A percentile compares a stretch with the other conserved stretches of the same genome.
Evolutionary conservation across 192 early-diverging fungal species (phyloP).

Genomic region (Dissophora ornata): DNA sequence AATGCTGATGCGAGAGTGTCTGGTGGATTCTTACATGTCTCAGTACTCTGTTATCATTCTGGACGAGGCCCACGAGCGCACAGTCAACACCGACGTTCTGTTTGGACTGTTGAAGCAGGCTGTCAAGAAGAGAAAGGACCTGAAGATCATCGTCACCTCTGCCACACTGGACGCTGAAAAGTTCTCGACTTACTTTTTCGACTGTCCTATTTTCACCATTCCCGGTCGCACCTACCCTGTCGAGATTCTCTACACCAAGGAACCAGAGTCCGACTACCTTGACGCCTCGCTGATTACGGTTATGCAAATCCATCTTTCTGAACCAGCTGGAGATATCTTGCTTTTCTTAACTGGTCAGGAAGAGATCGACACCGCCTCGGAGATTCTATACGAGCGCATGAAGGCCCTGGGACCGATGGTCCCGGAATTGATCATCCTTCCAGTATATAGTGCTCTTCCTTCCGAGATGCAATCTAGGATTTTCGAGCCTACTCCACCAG

Average conservation of each 20-base stretch:
- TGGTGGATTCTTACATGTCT: slow-evolving; percentile 83
- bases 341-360: slow-evolving; percentile 98
- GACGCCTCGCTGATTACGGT: slow-evolving; percentile 93
- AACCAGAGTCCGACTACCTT: slow-evolving; percentile 94
- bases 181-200: slow-evolving; percentile 89
- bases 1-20: slow-evolving; percentile 92
- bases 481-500: slow-evolving; percentile 89
- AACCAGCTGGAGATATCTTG: slow-evolving; percentile 93
- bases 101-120: slow-evolving; percentile 93
- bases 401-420: slow-evolving; percentile 75
- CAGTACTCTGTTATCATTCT: slow-evolving; percentile 95
- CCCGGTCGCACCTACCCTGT: slow-evolving; percentile 96
- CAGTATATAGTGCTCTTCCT: slow-evolving; percentile 94
- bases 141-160: slow-evolving; percentile 95
- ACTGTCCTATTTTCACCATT: slow-evolving; percentile 96
- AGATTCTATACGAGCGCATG: slow-evolving; percentile 78
- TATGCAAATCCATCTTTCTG: slow-evolving; percentile 96
- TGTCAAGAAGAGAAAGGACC: slow-evolving; percentile 80
- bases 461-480: slow-evolving; percentile 96
- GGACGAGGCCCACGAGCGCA: slow-evolving; percentile 99
- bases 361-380: slow-evolving; percentile 91
- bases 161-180: slow-evolving; percentile 96
- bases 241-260: slow-evolving; percentile 93
- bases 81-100: slow-evolving; percentile 94
- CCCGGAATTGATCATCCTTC: slow-evolving; percentile 84